Evolutionary conservation across 140 eudicot genomes (phyloP), one percentile per base, ranked within the genome.

Genomic region (Anethum foeniculum): DNA sequence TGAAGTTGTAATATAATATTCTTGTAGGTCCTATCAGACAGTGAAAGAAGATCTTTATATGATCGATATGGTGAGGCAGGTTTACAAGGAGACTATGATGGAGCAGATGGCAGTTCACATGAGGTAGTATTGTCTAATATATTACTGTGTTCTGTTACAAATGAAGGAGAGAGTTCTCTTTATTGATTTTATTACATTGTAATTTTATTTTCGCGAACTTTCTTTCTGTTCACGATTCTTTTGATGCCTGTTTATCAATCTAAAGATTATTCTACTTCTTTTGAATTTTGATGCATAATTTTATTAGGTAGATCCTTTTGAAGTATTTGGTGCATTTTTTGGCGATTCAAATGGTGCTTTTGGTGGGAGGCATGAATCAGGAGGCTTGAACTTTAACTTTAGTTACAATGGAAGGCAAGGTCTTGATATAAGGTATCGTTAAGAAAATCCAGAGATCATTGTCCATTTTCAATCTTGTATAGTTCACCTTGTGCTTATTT

Each of bases 1-100:
- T 15, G 25, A 38, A n/a, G 67, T 76, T 2, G 79, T 80, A 82
- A 78, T 41, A 71, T 74, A 60, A 79, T 34, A 43, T 78, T 14
- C 43, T 25, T 80, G 36, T 86, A 93, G 97, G 90, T 93, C 78
- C 84, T 93, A 84, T 89, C 96, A 65, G 95, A 91, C 80, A 82
- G 85, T 80, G 95, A 93, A 85, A 93, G 90, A 85, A 88, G 98
- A 82, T 91, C 94, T 47, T 30, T 87, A 77, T 91, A 89, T 87
- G 96, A 91, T 83, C 91, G 85, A 39, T 90, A 82, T 85, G 98
- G 98, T 58, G 97, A 94, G 81, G 97, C 90, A 84, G 99, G 97
- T 82, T 80, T 95, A 71, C 87, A 41, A 77, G 99, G 91, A 80
- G 91, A 87, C 46, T 85, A 78, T 80, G 89, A 83, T 81, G 94